A percentile compares a stretch with the other conserved stretches of the same genome.
Evolutionary conservation across 1,284 basidiomycete species (phyloP).

Genomic region (Pterula multifida): DNA sequence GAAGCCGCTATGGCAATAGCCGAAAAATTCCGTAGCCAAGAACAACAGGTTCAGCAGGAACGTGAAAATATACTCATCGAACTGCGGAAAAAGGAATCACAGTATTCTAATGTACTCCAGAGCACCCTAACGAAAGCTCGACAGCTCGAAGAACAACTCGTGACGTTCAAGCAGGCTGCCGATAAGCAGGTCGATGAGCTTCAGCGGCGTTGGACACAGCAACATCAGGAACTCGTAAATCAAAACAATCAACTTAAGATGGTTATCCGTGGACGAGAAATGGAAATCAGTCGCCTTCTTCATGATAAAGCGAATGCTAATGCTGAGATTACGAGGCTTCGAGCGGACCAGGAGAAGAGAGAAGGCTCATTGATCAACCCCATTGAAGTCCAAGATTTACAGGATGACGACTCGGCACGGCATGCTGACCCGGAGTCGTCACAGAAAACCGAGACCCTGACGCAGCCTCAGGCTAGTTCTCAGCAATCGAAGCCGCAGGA

Average conservation of each 20-base stretch:
- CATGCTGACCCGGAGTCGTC: not conserved
- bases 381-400: not conserved
- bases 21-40: not conserved
- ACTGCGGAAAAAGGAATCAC: too few relatives aligned
- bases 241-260: not conserved
- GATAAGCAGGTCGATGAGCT: not conserved
- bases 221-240: not conserved
- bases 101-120: too few relatives aligned
- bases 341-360: not conserved
- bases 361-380: not conserved
- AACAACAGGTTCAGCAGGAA: not conserved
- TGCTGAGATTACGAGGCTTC: not conserved
- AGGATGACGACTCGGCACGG: not conserved
- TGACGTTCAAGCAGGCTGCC: not conserved
- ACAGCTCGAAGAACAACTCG: not conserved
- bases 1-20: not conserved
- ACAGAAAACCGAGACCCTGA: not conserved
- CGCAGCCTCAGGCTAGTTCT: not conserved
- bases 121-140: not conserved
- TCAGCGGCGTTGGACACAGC: not conserved
- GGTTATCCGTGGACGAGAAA: not conserved
- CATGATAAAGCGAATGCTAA: not conserved
- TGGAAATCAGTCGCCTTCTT: not conserved
- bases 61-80: too few relatives aligned
- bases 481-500: not conserved